Evolutionary conservation across 2,329 filamentous ascomycete genomes (phyloP), one percentile per base, ranked within the genome.

Genomic region (Falciphora oryzae): DNA sequence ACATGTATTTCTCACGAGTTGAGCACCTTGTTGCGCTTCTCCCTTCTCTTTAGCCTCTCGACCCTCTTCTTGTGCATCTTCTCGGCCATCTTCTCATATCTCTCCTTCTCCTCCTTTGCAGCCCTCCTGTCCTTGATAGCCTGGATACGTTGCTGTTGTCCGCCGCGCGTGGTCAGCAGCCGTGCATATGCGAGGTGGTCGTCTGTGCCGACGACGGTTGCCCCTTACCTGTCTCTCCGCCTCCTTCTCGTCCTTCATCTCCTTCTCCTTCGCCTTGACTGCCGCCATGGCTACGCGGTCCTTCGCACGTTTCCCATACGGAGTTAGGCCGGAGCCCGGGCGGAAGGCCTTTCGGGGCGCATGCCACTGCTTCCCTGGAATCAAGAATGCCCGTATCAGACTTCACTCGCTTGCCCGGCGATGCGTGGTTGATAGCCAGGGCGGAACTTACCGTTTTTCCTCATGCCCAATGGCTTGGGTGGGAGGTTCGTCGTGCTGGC

Each of bases 61-160:
- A 98, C 89, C 67, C 93, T 85, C 84, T 97, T 98, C 78, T 86
- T 88, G 80, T 98, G 94, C 95, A 99, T 98, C 81, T 95, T 98
- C 80, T 93, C 92, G 27, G 93, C 94, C 86, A 99, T 86, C 81
- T 93, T 92, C 76, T 93, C 92, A 75, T 94, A 98, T 70, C 94
- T 84, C 73, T 93, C 92, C 77, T 90, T 93, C 81, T 98, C 95
- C 72, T 92, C 93, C 83, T 97, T 98, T 63, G 89, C 91, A 27
- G 87, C 89, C 70, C 92, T 86, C 77, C 90, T 93, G 68, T 96
- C 92, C 73, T 90, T 93, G 74, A 98, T 91, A 14, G 84, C 84
- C 73, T 93, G 85, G 64, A 95, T 87, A 70, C 88, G 88, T 73
- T 85, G 83, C 91, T 97, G 27, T 58, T 28, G 13, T 28, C 29